These are phyloP conservation scores for Gnetum montanum DNA, from an alignment of 75 land plant species.

Conservation along the genomic window DNA sequence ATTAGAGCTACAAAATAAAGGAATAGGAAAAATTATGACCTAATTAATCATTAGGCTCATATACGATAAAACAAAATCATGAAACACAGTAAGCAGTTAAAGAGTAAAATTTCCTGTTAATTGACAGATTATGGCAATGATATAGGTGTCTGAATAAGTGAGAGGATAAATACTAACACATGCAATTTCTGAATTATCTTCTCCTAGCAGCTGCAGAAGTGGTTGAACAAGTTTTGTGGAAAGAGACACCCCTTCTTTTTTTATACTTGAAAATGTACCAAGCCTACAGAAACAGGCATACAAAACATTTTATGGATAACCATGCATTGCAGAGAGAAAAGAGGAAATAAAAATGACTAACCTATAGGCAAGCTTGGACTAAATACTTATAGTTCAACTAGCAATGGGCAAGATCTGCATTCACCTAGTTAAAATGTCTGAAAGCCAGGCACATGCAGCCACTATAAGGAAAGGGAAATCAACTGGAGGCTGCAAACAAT, in stretches of 20 bases:
- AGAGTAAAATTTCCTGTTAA: neutral
- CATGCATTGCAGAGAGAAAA: too few relatives aligned
- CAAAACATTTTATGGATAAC: neutral
- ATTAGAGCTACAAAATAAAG: too few relatives aligned
- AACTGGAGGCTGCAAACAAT: constrained; percentile 40
- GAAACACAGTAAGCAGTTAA: neutral
- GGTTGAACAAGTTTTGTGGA: constrained; percentile 46
- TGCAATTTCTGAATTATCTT: constrained; percentile 26
- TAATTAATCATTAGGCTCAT: neutral
- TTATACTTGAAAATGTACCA: constrained; percentile 23
- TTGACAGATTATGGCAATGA: neutral
- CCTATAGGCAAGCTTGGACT: too few relatives aligned
- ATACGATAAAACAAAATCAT: neutral
- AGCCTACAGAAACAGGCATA: constrained; percentile 25
- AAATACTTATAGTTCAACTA: too few relatives aligned
- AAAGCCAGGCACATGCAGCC: constrained; percentile 57
- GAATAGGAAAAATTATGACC: too few relatives aligned
- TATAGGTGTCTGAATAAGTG: neutral
- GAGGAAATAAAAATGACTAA: too few relatives aligned
- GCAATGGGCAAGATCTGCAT: too few relatives aligned
- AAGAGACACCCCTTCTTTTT: constrained; percentile 43
- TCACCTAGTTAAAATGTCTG: constrained; percentile 71
- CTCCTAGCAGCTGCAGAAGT: constrained; percentile 34
- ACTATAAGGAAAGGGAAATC: constrained; percentile 57
- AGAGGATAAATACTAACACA: constrained; percentile 16